Evolutionary conservation across 208 protist genomes (phyloP).

Genomic region (Leishmania martiniquensis): DNA sequence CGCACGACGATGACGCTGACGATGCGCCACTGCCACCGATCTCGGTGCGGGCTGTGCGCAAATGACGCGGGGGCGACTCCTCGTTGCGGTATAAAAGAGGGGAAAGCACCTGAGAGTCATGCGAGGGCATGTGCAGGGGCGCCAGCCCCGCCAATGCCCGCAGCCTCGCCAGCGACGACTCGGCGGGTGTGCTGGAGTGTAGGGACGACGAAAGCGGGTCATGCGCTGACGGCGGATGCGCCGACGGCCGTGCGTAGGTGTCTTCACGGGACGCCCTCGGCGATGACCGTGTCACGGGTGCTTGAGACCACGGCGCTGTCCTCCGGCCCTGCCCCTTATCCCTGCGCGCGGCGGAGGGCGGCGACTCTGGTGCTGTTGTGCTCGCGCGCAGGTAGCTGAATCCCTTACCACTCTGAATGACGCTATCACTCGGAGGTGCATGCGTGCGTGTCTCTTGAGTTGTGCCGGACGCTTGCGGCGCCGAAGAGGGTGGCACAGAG

Average conservation of each 20-base stretch:
- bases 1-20: conserved; percentile 6
- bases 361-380: not conserved
- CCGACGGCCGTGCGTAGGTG: not conserved
- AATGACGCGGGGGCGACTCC: conserved; percentile 16
- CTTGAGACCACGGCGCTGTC: not conserved
- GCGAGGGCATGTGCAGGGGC: conserved; percentile 2
- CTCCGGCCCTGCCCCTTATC: not conserved
- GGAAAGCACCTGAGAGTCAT: not conserved
- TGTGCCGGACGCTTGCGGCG: not conserved
- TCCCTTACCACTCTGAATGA: not conserved
- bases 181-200: not conserved
- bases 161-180: conserved; percentile 29
- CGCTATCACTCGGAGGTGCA: not conserved
- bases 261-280: not conserved
- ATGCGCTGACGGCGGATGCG: not conserved
- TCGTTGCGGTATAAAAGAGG: conserved; percentile 5
- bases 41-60: not conserved
- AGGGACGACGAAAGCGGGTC: not conserved
- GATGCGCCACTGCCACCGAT: not conserved
- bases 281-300: not conserved
- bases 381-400: not conserved
- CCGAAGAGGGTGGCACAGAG: not conserved
- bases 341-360: not conserved
- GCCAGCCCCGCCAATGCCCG: conserved; percentile 22
- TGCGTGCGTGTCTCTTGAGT: not conserved